A percentile compares a stretch with the other conserved stretches of the same genome.
These are phyloP conservation scores for Taphrina pruni DNA, from an alignment of 1,139 yeast species.

Conservation along the genomic window DNA sequence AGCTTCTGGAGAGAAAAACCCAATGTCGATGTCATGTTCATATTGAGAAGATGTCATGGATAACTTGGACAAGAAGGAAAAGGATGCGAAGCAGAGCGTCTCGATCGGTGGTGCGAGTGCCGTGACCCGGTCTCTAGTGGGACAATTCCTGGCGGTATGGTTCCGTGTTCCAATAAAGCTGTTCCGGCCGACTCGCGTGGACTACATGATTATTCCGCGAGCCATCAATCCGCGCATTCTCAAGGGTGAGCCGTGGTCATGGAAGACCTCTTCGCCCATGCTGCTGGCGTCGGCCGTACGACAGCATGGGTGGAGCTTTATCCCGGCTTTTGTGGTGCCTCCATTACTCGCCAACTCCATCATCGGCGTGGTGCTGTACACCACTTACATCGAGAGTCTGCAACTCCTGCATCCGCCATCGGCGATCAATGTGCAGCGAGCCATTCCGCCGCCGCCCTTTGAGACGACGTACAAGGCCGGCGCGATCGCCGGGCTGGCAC, in stretches of 20 bases:
- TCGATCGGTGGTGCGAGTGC: slow-evolving; percentile 70
- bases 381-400: slow-evolving; percentile 67
- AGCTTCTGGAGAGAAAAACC: too few relatives aligned
- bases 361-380: slow-evolving; percentile 82
- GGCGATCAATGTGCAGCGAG: slow-evolving; percentile 13
- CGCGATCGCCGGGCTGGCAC: slow-evolving; percentile 80
- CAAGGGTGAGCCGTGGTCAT: slow-evolving; percentile 60
- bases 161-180: slow-evolving; percentile 79
- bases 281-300: slow-evolving; percentile 71
- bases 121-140: slow-evolving; percentile 79
- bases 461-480: slow-evolving; percentile 80
- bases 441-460: slow-evolving; percentile 50
- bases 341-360: slow-evolving; percentile 81
- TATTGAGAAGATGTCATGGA: slow-evolving; percentile 20
- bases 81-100: slow-evolving; percentile 32
- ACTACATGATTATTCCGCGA: slow-evolving; percentile 62
- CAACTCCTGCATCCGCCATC: slow-evolving; percentile 46
- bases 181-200: slow-evolving; percentile 88
- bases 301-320: slow-evolving; percentile 83
- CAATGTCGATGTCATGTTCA: neutral
- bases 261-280: slow-evolving; percentile 75
- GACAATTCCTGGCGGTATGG: slow-evolving; percentile 78
- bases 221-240: slow-evolving; percentile 50
- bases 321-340: slow-evolving; percentile 83
- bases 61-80: slow-evolving; percentile 19